phyloP scores from a whole-genome alignment of 2,329 filamentous ascomycete genomes.

The Endoconidiophora laricicola region DNA sequence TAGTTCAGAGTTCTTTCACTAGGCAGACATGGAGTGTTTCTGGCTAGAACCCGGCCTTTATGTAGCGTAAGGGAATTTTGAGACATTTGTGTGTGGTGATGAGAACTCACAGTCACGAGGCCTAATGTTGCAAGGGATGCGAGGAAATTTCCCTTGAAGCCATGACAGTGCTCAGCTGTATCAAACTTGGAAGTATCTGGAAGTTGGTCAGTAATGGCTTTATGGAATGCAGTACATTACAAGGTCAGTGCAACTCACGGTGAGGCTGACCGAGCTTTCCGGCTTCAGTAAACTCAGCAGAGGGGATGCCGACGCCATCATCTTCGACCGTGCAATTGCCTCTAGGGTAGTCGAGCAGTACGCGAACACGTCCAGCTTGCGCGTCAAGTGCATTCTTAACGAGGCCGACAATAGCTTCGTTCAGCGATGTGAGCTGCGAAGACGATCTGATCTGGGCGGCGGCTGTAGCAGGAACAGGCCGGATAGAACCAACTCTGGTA shows the following conservation, averaged over 20 bases:
- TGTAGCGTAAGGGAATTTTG: slow-evolving; percentile 54
- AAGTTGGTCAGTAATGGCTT: neutral
- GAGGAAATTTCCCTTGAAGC: slow-evolving; percentile 57
- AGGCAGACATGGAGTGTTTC: slow-evolving; percentile 42
- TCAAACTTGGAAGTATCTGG: slow-evolving; percentile 9
- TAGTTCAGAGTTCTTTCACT: slow-evolving; percentile 39
- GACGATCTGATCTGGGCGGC: slow-evolving; percentile 73
- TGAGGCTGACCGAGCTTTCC: slow-evolving; percentile 60
- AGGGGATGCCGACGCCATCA: slow-evolving; percentile 61
- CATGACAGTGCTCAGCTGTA: slow-evolving; percentile 30
- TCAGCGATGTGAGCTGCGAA: slow-evolving; percentile 57
- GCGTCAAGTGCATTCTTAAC: slow-evolving; percentile 78
- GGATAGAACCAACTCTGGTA: slow-evolving; percentile 33
- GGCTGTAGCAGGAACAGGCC: slow-evolving; percentile 51
- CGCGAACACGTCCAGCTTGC: slow-evolving; percentile 46
- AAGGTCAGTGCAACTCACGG: slow-evolving; percentile 31
- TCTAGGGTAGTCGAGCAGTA: slow-evolving; percentile 56
- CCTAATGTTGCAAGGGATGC: slow-evolving; percentile 62
- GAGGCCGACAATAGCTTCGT: slow-evolving; percentile 53
- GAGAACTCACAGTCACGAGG: slow-evolving; percentile 60
- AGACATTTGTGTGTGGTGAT: slow-evolving; percentile 40
- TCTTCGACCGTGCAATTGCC: slow-evolving; percentile 73
- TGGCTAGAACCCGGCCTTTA: slow-evolving; percentile 46
- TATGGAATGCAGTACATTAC: neutral
- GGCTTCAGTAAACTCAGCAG: slow-evolving; percentile 50